Evolutionary conservation across 2,329 filamentous ascomycete genomes (phyloP).

Genomic region (Graphilbum fragrans): DNA sequence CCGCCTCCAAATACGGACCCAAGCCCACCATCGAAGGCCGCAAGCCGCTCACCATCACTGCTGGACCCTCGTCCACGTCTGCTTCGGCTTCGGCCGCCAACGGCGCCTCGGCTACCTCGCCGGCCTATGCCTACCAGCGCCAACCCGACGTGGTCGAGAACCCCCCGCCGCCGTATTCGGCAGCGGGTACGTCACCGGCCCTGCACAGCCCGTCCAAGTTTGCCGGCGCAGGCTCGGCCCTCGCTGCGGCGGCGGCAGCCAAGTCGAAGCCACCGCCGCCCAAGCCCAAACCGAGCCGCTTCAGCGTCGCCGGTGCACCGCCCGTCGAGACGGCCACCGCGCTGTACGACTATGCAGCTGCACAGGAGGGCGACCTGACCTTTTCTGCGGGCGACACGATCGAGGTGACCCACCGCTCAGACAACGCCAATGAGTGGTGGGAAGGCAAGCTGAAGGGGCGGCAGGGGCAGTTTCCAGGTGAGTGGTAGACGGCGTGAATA

Average conservation of each 20-base stretch:
- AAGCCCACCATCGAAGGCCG: conserved; percentile 40
- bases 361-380: conserved; percentile 86
- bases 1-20: conserved; percentile 22
- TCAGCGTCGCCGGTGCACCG: conserved; percentile 51
- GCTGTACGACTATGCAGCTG: conserved; percentile 90
- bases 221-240: conserved; percentile 15
- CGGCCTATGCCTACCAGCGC: conserved; percentile 8
- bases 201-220: neutral
- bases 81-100: neutral
- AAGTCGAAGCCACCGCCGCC: conserved; percentile 61
- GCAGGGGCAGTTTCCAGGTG: conserved; percentile 91
- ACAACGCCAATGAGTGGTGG: conserved; percentile 97
- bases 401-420: conserved; percentile 72
- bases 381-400: conserved; percentile 84
- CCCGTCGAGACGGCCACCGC: conserved; percentile 66
- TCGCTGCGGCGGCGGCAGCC: conserved; percentile 37
- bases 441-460: conserved; percentile 66
- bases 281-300: conserved; percentile 64
- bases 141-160: conserved; percentile 35
- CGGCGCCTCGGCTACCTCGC: conserved; percentile 6
- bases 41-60: conserved; percentile 37
- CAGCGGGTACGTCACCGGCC: conserved; percentile 14
- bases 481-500: conserved; percentile 15
- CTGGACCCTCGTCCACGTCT: conserved; percentile 24
- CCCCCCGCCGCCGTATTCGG: conserved; percentile 62